These are phyloP conservation scores for Craterostigma plantagineum DNA, from an alignment of 257 asterid species.

Conservation along the genomic window DNA sequence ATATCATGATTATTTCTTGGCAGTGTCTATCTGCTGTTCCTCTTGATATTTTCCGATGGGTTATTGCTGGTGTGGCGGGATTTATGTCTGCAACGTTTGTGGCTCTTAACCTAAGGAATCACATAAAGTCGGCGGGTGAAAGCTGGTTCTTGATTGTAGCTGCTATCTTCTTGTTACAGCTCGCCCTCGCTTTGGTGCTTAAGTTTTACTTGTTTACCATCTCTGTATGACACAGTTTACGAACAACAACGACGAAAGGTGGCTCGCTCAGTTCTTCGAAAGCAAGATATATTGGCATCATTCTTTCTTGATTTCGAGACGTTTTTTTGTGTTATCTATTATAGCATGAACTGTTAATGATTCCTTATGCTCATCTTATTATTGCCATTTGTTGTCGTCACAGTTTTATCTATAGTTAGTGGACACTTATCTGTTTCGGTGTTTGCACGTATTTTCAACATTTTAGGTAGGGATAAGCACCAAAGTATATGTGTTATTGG, in stretches of 20 bases:
- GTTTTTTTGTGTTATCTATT: too few relatives aligned
- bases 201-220: constrained; percentile 70
- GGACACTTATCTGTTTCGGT: too few relatives aligned
- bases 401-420: too few relatives aligned
- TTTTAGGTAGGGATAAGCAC: too few relatives aligned
- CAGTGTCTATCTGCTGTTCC: constrained; percentile 92
- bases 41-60: constrained; percentile 77
- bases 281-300: too few relatives aligned
- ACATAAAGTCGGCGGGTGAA: constrained; percentile 84
- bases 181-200: constrained; percentile 81
- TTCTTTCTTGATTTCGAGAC: too few relatives aligned
- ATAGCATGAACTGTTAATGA: too few relatives aligned
- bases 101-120: constrained; percentile 73
- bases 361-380: too few relatives aligned
- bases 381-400: too few relatives aligned
- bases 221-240: too few relatives aligned
- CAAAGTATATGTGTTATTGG: too few relatives aligned
- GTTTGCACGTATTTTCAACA: too few relatives aligned
- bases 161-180: constrained; percentile 83
- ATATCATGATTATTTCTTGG: constrained; percentile 7
- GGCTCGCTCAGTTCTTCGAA: background rate
- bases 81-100: constrained; percentile 89
- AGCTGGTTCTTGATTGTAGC: constrained; percentile 85
- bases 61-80: constrained; percentile 81
- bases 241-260: background rate